phyloP scores from a whole-genome alignment of 1,284 basidiomycete genomes.

The Wallemia ichthyophaga region DNA sequence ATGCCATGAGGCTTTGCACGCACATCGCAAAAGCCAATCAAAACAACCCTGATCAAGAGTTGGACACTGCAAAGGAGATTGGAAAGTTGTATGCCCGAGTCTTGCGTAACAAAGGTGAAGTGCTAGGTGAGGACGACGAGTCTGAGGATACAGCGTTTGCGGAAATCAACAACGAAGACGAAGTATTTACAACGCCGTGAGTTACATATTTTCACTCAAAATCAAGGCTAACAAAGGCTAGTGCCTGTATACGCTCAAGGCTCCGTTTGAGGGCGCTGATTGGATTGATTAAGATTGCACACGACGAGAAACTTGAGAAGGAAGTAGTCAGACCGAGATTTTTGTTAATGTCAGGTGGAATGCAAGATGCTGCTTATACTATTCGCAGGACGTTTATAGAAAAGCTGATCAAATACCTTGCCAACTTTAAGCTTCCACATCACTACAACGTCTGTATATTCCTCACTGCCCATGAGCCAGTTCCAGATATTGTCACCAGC shows the following conservation, averaged over 20 bases:
- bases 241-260: not conserved
- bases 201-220: not conserved
- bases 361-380: slow-evolving; percentile 54
- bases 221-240: too few relatives aligned
- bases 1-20: not conserved
- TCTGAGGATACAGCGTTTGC: not conserved
- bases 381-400: slow-evolving; percentile 49
- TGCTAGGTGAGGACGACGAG: not conserved
- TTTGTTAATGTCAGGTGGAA: slow-evolving; percentile 2
- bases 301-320: not conserved
- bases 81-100: not conserved
- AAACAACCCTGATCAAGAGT: not conserved
- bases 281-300: not conserved
- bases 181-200: not conserved
- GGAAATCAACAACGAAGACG: slow-evolving; percentile 1
- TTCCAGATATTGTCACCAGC: slow-evolving; percentile 35
- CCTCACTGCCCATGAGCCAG: slow-evolving; percentile 70
- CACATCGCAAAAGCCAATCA: not conserved
- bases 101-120: not conserved
- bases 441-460: slow-evolving; percentile 61
- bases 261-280: not conserved
- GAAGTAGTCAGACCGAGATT: not conserved
- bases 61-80: not conserved
- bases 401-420: slow-evolving; percentile 36
- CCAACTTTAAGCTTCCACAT: slow-evolving; percentile 29